phyloP scores from a whole-genome alignment of 768 basidiomycete species.

The Podaxis rugospora region DNA sequence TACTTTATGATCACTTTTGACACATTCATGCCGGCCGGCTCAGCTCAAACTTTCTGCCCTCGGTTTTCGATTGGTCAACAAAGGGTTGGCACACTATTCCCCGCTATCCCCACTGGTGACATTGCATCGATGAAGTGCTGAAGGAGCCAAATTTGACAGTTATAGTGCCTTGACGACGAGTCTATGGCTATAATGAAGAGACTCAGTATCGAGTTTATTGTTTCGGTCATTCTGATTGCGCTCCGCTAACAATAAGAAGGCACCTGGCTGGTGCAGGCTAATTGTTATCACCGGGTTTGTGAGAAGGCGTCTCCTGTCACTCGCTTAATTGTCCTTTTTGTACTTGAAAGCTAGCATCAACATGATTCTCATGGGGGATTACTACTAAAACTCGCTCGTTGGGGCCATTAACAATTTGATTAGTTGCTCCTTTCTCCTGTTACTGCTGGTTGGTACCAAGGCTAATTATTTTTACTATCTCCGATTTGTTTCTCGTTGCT shows the following conservation, averaged over 20 bases:
- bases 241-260: neutral
- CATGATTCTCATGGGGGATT: neutral
- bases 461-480: neutral
- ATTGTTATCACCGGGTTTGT: neutral
- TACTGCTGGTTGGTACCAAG: constrained; percentile 7
- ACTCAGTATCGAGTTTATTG: neutral
- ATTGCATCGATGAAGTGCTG: too few relatives aligned
- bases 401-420: neutral
- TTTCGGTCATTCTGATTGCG: neutral
- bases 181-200: neutral
- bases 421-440: neutral
- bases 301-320: neutral
- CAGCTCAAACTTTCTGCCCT: neutral
- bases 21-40: neutral
- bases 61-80: neutral
- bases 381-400: constrained; percentile 6
- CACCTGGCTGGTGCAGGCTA: neutral
- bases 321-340: constrained; percentile 7
- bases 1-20: neutral
- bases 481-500: neutral
- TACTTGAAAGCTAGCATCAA: neutral
- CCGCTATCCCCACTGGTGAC: too few relatives aligned
- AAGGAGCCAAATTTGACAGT: neutral
- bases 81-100: neutral
- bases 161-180: neutral